Conservation (phyloP, 805 yeast species). For the Monosporozyma yasuniensis region DNA sequence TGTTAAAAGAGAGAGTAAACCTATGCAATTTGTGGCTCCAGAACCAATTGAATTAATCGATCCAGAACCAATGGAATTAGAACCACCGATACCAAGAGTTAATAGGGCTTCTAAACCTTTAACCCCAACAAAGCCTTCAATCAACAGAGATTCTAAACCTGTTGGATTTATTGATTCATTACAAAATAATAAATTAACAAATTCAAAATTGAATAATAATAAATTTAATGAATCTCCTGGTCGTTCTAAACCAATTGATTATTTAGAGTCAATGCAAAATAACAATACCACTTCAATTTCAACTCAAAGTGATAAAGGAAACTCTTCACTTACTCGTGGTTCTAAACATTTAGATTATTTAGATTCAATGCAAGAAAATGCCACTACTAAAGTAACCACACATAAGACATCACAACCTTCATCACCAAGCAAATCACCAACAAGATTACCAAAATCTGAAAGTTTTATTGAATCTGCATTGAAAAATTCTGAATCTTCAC, state of each 20-base stretch:
- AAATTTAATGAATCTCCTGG: not conserved
- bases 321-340: not conserved
- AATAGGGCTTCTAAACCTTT: not conserved
- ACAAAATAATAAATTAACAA: not conserved
- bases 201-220: not conserved
- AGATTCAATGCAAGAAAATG: constrained; percentile 16
- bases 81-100: not conserved
- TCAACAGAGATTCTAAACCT: not conserved
- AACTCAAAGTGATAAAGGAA: not conserved
- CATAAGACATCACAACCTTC: constrained; percentile 8
- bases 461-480: constrained; percentile 21
- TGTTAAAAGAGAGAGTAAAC: not conserved
- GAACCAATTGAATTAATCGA: not conserved
- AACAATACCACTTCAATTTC: constrained; percentile 1
- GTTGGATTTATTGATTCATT: not conserved
- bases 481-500: constrained; percentile 3
- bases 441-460: constrained; percentile 6
- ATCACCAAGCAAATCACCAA: constrained; percentile 11
- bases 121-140: not conserved
- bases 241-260: constrained; percentile 8
- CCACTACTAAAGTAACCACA: not conserved
- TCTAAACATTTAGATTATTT: constrained; percentile 10
- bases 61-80: not conserved
- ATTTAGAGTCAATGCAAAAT: constrained; percentile 18
- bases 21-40: not conserved